A percentile compares a stretch with the other conserved stretches of the same genome.
phyloP scores from a whole-genome alignment of 179 eudicot species.

The Beta macrorhiza region DNA sequence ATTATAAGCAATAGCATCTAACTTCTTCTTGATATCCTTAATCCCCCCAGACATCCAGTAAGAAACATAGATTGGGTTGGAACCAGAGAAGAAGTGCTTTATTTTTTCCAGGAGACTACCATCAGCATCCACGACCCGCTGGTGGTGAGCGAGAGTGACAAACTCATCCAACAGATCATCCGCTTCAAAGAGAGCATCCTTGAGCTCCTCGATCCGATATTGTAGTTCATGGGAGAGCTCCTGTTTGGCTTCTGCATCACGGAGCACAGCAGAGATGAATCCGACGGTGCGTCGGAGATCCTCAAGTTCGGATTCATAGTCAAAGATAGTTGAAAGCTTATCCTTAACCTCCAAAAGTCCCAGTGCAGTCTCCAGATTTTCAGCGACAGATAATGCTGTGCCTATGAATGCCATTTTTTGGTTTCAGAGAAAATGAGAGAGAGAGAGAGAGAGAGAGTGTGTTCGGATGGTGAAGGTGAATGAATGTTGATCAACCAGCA shows the following conservation, averaged over 20 bases:
- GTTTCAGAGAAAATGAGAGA: no score
- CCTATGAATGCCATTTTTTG: no score
- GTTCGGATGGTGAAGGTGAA: no score
- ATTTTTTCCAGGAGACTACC: slow-evolving; percentile 7
- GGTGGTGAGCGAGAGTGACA: neutral
- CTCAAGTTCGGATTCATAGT: neutral
- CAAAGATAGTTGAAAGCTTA: no score
- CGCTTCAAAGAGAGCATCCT: neutral
- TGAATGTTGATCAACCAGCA: no score
- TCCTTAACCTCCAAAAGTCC: no score
- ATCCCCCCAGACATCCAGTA: slow-evolving; percentile 16
- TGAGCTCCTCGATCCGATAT: no score
- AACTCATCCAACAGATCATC: slow-evolving; percentile 4
- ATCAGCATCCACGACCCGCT: neutral
- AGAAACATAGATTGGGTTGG: slow-evolving; percentile 9
- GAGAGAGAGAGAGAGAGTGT: no score
- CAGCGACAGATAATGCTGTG: no score
- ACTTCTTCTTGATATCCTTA: slow-evolving; percentile 16
- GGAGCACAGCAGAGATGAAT: neutral
- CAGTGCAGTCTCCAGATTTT: no score
- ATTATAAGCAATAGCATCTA: slow-evolving; percentile 14
- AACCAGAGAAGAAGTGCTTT: neutral
- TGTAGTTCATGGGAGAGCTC: neutral
- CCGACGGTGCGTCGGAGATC: neutral
- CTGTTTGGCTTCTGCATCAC: neutral